Evolutionary conservation across 805 yeast genomes (phyloP), one percentile per base, ranked within the genome.

Genomic region (Zygoascus tannicola): DNA sequence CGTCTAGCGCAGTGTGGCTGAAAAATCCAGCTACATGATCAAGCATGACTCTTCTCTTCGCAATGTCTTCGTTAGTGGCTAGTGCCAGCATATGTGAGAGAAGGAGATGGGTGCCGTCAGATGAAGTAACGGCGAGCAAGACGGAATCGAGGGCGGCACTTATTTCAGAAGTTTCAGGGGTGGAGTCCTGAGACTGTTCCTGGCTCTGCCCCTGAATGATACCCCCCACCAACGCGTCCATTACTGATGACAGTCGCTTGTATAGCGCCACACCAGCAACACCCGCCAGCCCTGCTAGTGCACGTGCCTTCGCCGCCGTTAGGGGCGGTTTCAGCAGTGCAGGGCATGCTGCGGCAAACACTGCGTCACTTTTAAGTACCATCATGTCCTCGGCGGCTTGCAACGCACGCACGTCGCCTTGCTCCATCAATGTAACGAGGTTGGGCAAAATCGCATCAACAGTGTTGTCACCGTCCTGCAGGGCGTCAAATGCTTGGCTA

Each of bases 291-390:
- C 94, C 78, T 20, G 92, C 85, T 46, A 88, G 68, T 3, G 96
- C 94, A 44, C 75, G 72, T n/a, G 95, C 94, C 65, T 87, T 85
- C 67, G 80, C 80, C 0, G 77, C 70, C 53, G 85, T 85, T 44
- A 88, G 78, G 14, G 97, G 97, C 4, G 86, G 80, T 4, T 78
- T 62, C 57, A 90, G 70, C 57, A 92, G 71, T 0, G 94, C 76
- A 36, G 97, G 97, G 47, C 90, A 73, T 59, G 92, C 74, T 39
- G 85, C 82, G 40, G 97, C 97, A 87, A 94, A 87, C 45, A 94
- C 85, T 2, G 85, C 81, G 46, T 85, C 94, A 4, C 97, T 74
- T 56, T 85, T 85, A 2, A 87, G 80, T 8, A 92, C 76, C 94
- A 90, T 85, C 54, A 92, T 82, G 58, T 88, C 97, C 65, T 82